A percentile compares a stretch with the other conserved stretches of the same genome.
These are phyloP conservation scores for Talaromyces sp. DNA, from an alignment of 2,329 filamentous ascomycete species.

Conservation along the genomic window DNA sequence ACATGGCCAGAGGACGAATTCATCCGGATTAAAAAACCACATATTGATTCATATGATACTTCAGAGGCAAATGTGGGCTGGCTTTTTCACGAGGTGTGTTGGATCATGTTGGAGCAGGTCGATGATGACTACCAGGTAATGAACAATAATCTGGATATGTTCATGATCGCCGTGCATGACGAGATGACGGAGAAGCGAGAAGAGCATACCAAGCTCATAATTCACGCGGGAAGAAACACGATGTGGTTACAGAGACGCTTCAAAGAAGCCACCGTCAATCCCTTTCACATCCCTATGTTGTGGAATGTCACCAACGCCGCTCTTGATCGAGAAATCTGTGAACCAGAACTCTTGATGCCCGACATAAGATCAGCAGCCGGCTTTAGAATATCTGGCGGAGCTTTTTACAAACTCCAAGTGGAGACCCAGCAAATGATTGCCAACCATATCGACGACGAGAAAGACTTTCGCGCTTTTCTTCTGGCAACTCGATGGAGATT, in stretches of 20 bases:
- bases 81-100: slow-evolving; percentile 9
- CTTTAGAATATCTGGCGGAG: slow-evolving; percentile 1
- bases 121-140: background rate
- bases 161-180: background rate
- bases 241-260: background rate
- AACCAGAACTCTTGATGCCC: background rate
- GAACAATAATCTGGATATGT: background rate
- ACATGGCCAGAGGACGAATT: background rate
- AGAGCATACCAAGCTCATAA: background rate
- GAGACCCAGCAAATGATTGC: background rate
- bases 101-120: background rate
- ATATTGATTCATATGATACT: background rate
- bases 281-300: background rate
- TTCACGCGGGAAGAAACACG: background rate
- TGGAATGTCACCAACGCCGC: background rate
- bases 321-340: background rate
- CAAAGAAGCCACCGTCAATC: background rate
- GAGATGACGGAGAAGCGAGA: background rate
- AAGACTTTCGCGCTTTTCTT: background rate
- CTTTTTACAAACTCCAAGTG: background rate
- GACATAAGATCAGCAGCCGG: background rate
- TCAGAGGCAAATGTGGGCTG: background rate
- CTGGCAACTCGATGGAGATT: slow-evolving; percentile 5
- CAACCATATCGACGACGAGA: background rate
- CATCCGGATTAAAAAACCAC: slow-evolving; percentile 1